Percentiles rank a stretch among this genome's conserved stretches.
Conservation (phyloP, 768 basidiomycete species). For the Lentinula sp. region DNA sequence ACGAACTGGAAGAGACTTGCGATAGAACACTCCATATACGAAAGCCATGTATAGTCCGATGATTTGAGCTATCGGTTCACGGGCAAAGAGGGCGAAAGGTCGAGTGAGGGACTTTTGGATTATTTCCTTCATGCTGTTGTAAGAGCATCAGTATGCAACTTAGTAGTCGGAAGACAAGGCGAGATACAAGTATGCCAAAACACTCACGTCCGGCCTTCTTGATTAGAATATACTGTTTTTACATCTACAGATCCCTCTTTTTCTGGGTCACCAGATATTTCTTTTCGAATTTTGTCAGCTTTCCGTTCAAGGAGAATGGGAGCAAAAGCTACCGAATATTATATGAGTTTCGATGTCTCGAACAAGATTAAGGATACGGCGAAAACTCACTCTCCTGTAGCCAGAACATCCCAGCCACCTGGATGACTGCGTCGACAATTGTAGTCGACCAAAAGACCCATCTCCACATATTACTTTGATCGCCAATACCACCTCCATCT, state of each 20-base stretch:
- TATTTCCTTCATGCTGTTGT: conserved; percentile 20
- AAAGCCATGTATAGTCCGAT: conserved; percentile 67
- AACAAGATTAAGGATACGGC: conserved; percentile 17
- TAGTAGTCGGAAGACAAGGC: background rate
- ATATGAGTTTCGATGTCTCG: background rate
- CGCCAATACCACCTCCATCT: conserved; percentile 35
- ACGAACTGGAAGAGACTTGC: conserved; percentile 24
- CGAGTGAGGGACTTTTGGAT: conserved; percentile 50
- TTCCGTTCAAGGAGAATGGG: conserved; percentile 45
- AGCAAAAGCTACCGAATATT: conserved; percentile 30
- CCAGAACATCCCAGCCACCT: conserved; percentile 48
- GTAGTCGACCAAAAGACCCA: conserved; percentile 75
- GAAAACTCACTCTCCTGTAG: conserved; percentile 56
- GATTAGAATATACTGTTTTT: conserved; percentile 41
- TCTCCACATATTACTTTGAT: conserved; percentile 55
- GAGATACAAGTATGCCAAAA: background rate
- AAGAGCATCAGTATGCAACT: background rate
- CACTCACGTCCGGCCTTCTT: conserved; percentile 5
- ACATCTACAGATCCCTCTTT: conserved; percentile 31
- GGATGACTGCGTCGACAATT: conserved; percentile 49
- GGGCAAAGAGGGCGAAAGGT: conserved; percentile 57
- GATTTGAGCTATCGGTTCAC: conserved; percentile 64
- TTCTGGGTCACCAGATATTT: conserved; percentile 34
- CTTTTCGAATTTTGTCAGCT: conserved; percentile 37
- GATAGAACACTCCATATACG: conserved; percentile 56